A percentile compares a stretch with the other conserved stretches of the same genome.
These are phyloP conservation scores for Brettanomyces anomalus DNA, from an alignment of 805 yeast genomes.

Conservation along the genomic window DNA sequence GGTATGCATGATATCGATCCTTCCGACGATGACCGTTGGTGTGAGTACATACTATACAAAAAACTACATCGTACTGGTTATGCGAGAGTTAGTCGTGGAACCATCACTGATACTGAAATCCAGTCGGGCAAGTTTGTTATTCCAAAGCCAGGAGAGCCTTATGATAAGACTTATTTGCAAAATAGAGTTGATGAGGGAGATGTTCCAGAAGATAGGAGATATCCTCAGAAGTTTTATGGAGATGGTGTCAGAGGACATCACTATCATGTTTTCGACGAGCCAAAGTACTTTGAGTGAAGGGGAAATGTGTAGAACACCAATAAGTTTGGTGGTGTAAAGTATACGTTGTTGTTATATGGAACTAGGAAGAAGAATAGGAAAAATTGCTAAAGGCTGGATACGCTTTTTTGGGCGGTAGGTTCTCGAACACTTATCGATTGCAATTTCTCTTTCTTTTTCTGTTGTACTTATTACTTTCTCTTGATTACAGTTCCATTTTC, in stretches of 20 bases:
- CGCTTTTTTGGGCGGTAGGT: too few species aligned
- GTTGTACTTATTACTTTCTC: slow-evolving; percentile 21
- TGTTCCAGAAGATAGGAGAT: slow-evolving; percentile 54
- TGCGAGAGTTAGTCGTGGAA: slow-evolving; percentile 86
- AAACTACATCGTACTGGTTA: slow-evolving; percentile 82
- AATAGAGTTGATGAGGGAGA: slow-evolving; percentile 44
- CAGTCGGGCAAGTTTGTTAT: slow-evolving; percentile 89
- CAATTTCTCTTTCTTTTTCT: slow-evolving; percentile 20
- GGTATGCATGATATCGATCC: slow-evolving; percentile 94
- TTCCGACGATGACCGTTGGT: slow-evolving; percentile 95
- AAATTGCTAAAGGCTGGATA: too few species aligned
- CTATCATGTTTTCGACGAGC: slow-evolving; percentile 93
- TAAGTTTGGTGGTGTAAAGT: too few species aligned
- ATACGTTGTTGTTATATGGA: too few species aligned
- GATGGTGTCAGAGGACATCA: slow-evolving; percentile 91
- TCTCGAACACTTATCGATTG: too few species aligned
- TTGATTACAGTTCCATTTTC: neutral
- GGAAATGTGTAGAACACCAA: too few species aligned
- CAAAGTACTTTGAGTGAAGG: slow-evolving; percentile 53
- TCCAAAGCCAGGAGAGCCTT: slow-evolving; percentile 18
- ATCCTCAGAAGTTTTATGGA: slow-evolving; percentile 75
- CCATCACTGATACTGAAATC: slow-evolving; percentile 94
- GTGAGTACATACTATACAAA: slow-evolving; percentile 89
- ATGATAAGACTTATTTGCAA: slow-evolving; percentile 22
- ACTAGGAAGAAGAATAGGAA: too few species aligned